These are phyloP conservation scores for Volvox reticuliferus DNA, from an alignment of 139 green algal species.

Conservation along the genomic window DNA sequence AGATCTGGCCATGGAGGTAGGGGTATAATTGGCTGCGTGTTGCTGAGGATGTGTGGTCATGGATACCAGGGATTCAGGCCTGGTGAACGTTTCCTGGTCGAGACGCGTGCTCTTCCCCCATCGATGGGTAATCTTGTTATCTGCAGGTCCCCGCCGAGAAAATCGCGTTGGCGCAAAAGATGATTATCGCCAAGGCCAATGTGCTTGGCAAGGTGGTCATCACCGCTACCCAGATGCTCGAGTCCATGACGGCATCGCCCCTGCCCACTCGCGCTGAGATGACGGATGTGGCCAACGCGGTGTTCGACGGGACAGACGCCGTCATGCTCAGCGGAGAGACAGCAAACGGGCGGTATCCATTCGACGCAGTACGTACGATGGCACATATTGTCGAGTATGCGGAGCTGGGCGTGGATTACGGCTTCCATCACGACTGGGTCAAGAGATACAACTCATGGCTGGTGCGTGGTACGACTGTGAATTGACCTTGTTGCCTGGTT, in stretches of 20 bases:
- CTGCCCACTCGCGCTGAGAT: conserved; percentile 74
- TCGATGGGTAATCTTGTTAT: too few relatives aligned
- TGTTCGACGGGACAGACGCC: conserved; percentile 76
- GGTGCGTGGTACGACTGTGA: neutral
- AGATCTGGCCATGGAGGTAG: conserved; percentile 75
- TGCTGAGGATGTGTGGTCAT: too few relatives aligned
- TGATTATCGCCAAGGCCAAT: conserved; percentile 75
- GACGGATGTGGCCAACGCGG: conserved; percentile 77
- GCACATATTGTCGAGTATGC: conserved; percentile 72
- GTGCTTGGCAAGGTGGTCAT: conserved; percentile 76
- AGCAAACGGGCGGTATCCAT: conserved; percentile 77
- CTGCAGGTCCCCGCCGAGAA: conserved; percentile 68
- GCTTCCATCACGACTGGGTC: conserved; percentile 67
- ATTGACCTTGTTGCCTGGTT: neutral
- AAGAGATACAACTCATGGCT: conserved; percentile 45
- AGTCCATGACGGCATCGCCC: conserved; percentile 70
- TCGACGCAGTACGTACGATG: conserved; percentile 75
- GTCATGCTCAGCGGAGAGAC: conserved; percentile 82
- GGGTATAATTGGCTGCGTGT: neutral
- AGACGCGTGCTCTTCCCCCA: too few relatives aligned
- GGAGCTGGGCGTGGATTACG: conserved; percentile 71
- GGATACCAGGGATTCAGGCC: too few relatives aligned
- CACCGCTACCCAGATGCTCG: conserved; percentile 67
- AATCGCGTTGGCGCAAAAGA: conserved; percentile 77
- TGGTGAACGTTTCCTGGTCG: too few relatives aligned